A percentile compares a stretch with the other conserved stretches of the same genome.
Conservation (phyloP, 805 yeast genomes). For the Metschnikowia hibisci region DNA sequence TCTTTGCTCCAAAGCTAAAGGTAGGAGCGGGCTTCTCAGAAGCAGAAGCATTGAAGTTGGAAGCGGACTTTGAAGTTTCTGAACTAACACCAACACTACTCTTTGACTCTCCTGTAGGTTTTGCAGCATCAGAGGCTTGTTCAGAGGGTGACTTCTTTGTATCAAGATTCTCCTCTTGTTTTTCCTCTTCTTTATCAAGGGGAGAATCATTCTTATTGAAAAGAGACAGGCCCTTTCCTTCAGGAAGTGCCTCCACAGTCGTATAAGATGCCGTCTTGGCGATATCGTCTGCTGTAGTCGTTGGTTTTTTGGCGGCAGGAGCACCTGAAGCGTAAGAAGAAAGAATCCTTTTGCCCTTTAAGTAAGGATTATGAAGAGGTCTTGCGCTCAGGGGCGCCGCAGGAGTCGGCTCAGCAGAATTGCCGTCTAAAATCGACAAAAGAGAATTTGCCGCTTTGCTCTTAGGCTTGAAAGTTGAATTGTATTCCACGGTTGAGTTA, state of each 20-base stretch:
- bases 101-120: background rate
- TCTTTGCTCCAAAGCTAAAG: constrained; percentile 3
- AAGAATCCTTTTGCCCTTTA: constrained; percentile 10
- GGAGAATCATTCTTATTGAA: background rate
- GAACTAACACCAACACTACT: background rate
- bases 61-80: background rate
- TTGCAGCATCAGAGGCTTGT: background rate
- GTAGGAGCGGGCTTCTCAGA: background rate
- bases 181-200: background rate
- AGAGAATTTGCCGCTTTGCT: constrained; percentile 50
- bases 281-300: constrained; percentile 33
- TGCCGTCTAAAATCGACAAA: constrained; percentile 39
- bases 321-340: constrained; percentile 9
- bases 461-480: constrained; percentile 23
- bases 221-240: background rate
- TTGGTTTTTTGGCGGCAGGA: constrained; percentile 5
- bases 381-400: background rate
- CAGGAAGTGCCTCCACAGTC: constrained; percentile 26
- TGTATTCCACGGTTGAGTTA: constrained; percentile 3
- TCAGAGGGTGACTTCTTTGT: background rate
- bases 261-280: constrained; percentile 34
- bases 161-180: background rate
- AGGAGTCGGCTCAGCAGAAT: constrained; percentile 1
- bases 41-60: background rate
- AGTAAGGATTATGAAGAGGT: constrained; percentile 18